Evolutionary conservation across 176 grass and related monocot species (phyloP).

Genomic region (Tillandsia fasciculata): DNA sequence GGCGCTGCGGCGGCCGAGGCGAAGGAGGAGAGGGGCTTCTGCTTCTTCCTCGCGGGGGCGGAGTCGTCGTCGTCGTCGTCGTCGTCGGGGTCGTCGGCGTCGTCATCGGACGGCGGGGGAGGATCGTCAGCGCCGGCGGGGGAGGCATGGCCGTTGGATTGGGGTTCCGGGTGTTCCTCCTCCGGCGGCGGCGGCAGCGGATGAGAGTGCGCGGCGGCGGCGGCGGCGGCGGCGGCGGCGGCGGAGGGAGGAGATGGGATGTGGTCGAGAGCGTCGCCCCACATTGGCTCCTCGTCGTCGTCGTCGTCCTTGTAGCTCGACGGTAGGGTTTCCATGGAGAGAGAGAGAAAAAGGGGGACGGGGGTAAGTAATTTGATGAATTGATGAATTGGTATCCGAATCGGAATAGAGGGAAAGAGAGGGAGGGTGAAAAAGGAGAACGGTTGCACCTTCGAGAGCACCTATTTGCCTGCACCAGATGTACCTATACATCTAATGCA

Average conservation of each 20-base stretch:
- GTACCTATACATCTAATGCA: too few relatives aligned
- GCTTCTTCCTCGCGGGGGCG: constrained; percentile 13
- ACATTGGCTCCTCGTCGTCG: neutral
- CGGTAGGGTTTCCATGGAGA: neutral
- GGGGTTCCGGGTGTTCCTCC: neutral
- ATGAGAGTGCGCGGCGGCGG: neutral
- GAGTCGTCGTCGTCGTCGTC: constrained; percentile 3
- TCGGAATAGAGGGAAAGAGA: too few relatives aligned
- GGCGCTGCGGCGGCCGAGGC: neutral
- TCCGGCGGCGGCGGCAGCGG: neutral
- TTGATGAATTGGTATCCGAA: too few relatives aligned
- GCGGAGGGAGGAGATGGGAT: constrained; percentile 2
- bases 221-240: constrained; percentile 4
- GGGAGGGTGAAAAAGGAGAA: too few relatives aligned
- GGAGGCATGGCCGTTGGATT: neutral
- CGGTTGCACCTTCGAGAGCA: too few relatives aligned
- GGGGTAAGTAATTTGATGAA: neutral
- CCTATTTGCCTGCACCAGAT: too few relatives aligned
- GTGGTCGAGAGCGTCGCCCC: neutral
- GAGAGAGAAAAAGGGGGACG: neutral
- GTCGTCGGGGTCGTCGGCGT: constrained; percentile 5
- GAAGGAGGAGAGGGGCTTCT: constrained; percentile 17
- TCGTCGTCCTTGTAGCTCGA: neutral
- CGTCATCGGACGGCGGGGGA: neutral
- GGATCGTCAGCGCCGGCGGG: neutral